A percentile compares a stretch with the other conserved stretches of the same genome.
Conservation (phyloP, 2,329 filamentous ascomycete genomes). For the Pseudogymnoascus sp. region DNA sequence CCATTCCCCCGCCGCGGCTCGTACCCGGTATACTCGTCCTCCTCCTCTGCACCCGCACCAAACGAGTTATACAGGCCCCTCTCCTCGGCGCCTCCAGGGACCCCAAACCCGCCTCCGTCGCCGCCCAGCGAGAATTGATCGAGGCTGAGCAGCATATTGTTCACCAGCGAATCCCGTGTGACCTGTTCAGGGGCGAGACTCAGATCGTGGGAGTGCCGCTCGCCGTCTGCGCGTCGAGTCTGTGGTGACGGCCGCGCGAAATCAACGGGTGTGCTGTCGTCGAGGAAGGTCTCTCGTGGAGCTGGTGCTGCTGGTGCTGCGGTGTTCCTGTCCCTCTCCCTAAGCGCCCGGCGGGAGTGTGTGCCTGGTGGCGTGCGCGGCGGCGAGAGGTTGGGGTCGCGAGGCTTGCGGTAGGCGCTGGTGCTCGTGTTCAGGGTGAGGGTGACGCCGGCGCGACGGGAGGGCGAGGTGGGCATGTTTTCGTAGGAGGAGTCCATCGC, state of each 20-base stretch:
- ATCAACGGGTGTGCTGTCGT: constrained; percentile 29
- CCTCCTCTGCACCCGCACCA: constrained; percentile 10
- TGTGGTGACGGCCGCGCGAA: constrained; percentile 13
- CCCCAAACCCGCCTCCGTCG: constrained; percentile 20
- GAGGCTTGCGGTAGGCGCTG: neutral
- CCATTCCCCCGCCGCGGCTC: constrained; percentile 7
- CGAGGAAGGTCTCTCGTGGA: constrained; percentile 27
- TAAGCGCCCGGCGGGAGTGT: neutral
- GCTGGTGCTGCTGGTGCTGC: neutral
- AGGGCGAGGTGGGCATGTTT: neutral
- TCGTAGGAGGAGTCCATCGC: neutral
- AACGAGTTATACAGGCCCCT: constrained; percentile 24
- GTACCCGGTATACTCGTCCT: neutral
- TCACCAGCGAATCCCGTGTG: constrained; percentile 82
- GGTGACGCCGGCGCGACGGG: neutral
- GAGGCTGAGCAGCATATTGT: constrained; percentile 90
- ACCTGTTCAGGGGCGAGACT: constrained; percentile 68
- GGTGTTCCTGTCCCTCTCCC: neutral
- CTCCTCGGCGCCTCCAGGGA: constrained; percentile 22
- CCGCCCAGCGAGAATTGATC: constrained; percentile 65
- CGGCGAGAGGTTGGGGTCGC: neutral
- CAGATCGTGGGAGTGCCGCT: constrained; percentile 58
- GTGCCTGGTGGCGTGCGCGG: neutral
- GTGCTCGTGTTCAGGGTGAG: neutral
- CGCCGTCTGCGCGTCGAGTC: constrained; percentile 19